Evolutionary conservation across 1,139 yeast genomes (phyloP).

Genomic region (Yamadazyma jaroonii): DNA sequence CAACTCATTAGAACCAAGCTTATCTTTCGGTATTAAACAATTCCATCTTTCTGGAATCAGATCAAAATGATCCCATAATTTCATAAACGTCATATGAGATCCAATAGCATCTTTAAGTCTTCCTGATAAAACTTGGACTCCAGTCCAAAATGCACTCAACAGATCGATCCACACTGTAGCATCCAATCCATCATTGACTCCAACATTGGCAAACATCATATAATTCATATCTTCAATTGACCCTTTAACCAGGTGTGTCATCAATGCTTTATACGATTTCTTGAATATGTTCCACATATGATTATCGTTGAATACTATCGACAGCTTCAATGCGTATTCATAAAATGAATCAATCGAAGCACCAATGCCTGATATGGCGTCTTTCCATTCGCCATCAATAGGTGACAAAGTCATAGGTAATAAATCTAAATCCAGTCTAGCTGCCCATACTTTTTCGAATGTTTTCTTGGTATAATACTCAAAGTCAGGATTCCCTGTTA

Average conservation of each 20-base stretch:
- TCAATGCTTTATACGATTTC: conserved; percentile 56
- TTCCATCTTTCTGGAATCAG: conserved; percentile 90
- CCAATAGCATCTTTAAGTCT: conserved; percentile 63
- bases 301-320: conserved; percentile 70
- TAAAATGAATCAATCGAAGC: conserved; percentile 94
- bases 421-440: conserved; percentile 59
- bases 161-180: conserved; percentile 78
- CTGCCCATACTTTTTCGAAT: conserved; percentile 68
- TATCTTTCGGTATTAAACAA: conserved; percentile 20
- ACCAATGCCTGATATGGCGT: conserved; percentile 74
- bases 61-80: conserved; percentile 78
- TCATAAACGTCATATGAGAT: conserved; percentile 63
- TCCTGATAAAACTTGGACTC: conserved; percentile 78
- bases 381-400: conserved; percentile 51
- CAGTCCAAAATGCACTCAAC: conserved; percentile 85
- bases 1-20: conserved; percentile 20
- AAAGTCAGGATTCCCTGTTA: conserved; percentile 73
- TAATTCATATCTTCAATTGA: conserved; percentile 37
- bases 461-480: conserved; percentile 62
- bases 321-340: conserved; percentile 80
- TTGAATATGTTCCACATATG: conserved; percentile 60
- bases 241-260: conserved; percentile 40
- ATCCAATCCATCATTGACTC: conserved; percentile 48
- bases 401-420: conserved; percentile 81
- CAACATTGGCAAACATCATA: conserved; percentile 64